A percentile compares a stretch with the other conserved stretches of the same genome.
phyloP scores from a whole-genome alignment of 768 basidiomycete species.

The Daedaleopsis sinensis region DNA sequence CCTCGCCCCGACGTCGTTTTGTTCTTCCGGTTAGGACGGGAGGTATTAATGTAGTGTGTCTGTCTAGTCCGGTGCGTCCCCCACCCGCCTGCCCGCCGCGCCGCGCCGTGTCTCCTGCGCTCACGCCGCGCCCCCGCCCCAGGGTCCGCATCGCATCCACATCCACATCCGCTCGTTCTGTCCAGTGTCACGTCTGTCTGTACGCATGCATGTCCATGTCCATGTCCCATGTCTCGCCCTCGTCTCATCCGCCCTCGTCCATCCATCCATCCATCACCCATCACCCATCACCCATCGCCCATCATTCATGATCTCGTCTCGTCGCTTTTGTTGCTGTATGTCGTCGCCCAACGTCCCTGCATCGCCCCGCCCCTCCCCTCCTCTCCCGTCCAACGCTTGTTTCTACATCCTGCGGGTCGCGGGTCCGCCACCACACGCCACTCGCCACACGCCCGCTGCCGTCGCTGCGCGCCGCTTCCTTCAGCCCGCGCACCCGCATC shows the following conservation, averaged over 20 bases:
- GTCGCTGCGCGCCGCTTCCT: background rate
- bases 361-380: background rate
- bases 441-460: background rate
- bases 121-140: background rate
- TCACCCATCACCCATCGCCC: too few species aligned
- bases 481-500: too few species aligned
- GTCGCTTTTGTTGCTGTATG: slow-evolving; percentile 21
- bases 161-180: slow-evolving; percentile 10
- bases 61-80: slow-evolving; percentile 7
- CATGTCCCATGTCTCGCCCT: slow-evolving; percentile 6
- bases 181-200: slow-evolving; percentile 4
- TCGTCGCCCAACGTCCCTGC: slow-evolving; percentile 12
- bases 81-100: background rate
- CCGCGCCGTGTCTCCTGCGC: background rate
- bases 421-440: background rate
- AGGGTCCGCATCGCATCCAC: slow-evolving; percentile 7
- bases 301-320: slow-evolving; percentile 20
- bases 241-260: slow-evolving; percentile 1
- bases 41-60: background rate
- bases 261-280: too few species aligned
- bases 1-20: background rate
- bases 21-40: background rate
- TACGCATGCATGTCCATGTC: slow-evolving; percentile 5
- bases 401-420: background rate
- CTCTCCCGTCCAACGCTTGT: background rate